Conservation (phyloP, 2,329 filamentous ascomycete species). For the Ophiostoma populinum region DNA sequence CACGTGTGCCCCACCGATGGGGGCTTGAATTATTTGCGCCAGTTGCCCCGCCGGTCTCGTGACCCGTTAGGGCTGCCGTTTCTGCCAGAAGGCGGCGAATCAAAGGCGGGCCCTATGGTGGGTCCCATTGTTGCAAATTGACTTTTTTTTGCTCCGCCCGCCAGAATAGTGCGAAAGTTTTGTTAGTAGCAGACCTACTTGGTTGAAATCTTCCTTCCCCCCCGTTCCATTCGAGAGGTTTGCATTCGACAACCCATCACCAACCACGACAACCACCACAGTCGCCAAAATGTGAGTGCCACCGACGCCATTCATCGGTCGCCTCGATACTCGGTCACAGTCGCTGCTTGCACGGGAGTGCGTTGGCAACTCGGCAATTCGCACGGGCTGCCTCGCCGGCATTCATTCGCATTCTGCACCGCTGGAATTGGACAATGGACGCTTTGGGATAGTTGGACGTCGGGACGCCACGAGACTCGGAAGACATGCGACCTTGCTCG, state of each 20-base stretch:
- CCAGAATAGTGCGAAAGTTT: conserved; percentile 7
- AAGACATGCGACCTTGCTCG: no score
- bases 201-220: conserved; percentile 2
- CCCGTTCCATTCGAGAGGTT: conserved; percentile 4
- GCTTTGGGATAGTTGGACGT: no score
- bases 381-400: no score
- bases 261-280: conserved; percentile 5
- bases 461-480: no score
- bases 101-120: conserved; percentile 3
- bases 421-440: no score
- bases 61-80: conserved; percentile 9
- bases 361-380: no score
- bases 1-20: no score
- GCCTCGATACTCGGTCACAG: not conserved
- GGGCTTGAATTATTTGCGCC: no score
- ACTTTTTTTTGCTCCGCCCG: conserved; percentile 6
- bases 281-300: conserved; percentile 10
- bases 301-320: not conserved
- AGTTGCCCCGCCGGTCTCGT: conserved; percentile 5
- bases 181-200: conserved; percentile 6
- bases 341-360: not conserved
- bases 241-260: conserved; percentile 6
- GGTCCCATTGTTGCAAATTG: conserved; percentile 3
- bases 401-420: no score
- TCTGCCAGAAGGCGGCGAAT: conserved; percentile 6